Conservation (phyloP, 352 stramenopile species). For the Globisporangium polare region DNA sequence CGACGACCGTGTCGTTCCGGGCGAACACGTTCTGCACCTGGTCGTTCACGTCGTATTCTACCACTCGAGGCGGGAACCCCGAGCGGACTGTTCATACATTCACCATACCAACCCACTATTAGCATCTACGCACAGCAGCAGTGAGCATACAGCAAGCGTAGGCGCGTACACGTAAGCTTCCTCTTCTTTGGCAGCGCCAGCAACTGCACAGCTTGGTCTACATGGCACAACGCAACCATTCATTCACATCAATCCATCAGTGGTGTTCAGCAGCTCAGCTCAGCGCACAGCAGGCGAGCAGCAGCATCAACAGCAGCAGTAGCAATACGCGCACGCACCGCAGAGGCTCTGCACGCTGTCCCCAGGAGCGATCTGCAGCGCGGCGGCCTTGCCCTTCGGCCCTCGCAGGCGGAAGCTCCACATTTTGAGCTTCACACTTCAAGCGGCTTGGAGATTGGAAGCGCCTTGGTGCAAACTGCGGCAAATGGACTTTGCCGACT, state of each 20-base stretch:
- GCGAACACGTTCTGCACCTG: conserved; percentile 47
- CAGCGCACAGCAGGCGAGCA: not conserved
- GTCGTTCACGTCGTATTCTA: conserved; percentile 32
- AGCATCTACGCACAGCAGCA: not conserved
- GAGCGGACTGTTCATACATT: conserved; percentile 35
- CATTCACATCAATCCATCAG: not conserved
- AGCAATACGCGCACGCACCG: conserved; percentile 26
- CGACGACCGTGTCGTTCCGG: conserved; percentile 71
- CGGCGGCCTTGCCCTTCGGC: conserved; percentile 47
- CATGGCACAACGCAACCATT: conserved; percentile 1
- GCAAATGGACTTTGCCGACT: not conserved
- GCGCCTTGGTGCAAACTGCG: not conserved
- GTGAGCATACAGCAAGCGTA: not conserved
- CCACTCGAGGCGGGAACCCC: conserved; percentile 53
- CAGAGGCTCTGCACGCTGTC: conserved; percentile 39
- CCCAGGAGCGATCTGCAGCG: conserved; percentile 45
- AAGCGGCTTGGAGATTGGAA: not conserved
- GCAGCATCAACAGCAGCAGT: not conserved
- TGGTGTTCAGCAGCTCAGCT: not conserved
- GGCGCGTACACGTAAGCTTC: conserved; percentile 43
- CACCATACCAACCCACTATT: not conserved
- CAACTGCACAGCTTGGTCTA: conserved; percentile 41
- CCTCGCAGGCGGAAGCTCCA: conserved; percentile 70
- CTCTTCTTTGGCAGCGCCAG: conserved; percentile 39
- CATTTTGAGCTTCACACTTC: conserved; percentile 17